Percentiles rank a stretch among this genome's conserved stretches.
Evolutionary conservation across 768 basidiomycete species (phyloP).

Genomic region (Tylopilus vinaceipallidus): DNA sequence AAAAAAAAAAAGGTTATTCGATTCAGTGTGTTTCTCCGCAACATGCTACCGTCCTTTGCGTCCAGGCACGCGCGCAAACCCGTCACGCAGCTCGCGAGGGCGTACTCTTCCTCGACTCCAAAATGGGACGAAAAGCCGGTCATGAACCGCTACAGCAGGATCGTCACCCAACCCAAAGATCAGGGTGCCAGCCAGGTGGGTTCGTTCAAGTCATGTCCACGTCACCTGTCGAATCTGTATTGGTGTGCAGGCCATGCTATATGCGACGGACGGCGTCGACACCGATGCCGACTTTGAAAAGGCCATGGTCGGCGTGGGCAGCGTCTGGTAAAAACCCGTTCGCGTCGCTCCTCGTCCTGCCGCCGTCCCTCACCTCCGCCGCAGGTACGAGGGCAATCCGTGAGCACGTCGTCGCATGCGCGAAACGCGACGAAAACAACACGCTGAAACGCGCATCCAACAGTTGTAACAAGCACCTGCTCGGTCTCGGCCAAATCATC

Average conservation of each 20-base stretch:
- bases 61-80: slow-evolving; percentile 16
- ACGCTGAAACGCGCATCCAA: neutral
- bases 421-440: neutral
- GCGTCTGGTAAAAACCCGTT: slow-evolving; percentile 82
- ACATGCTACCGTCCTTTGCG: slow-evolving; percentile 26
- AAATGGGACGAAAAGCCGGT: slow-evolving; percentile 41
- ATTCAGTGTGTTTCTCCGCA: neutral
- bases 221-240: neutral
- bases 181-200: slow-evolving; percentile 92
- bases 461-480: slow-evolving; percentile 94
- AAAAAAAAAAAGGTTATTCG: no score
- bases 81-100: slow-evolving; percentile 28
- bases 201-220: neutral
- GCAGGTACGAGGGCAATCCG: slow-evolving; percentile 99
- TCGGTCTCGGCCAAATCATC: slow-evolving; percentile 83
- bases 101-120: slow-evolving; percentile 37
- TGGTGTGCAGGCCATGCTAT: slow-evolving; percentile 88
- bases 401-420: slow-evolving; percentile 43
- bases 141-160: slow-evolving; percentile 72
- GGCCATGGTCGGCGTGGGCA: slow-evolving; percentile 96
- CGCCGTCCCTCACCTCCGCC: slow-evolving; percentile 14
- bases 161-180: slow-evolving; percentile 86
- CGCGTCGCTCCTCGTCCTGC: slow-evolving; percentile 1
- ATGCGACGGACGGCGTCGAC: slow-evolving; percentile 92
- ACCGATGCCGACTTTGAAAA: slow-evolving; percentile 85